These are phyloP conservation scores for Ceriops zippeliana DNA, from an alignment of 345 rosid species.

Conservation along the genomic window DNA sequence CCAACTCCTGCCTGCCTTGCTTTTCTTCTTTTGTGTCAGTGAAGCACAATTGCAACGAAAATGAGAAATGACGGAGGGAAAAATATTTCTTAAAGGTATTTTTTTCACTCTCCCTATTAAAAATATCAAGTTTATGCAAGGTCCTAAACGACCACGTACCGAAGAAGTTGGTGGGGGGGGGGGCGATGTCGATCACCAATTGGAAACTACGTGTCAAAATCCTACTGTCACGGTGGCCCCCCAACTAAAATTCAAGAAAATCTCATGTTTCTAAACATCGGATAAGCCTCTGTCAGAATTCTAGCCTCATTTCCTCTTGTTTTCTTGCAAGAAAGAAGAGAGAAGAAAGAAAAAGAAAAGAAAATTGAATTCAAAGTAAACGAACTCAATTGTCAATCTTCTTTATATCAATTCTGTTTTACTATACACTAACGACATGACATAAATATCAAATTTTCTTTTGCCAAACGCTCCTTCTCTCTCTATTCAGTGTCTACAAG, in stretches of 20 bases:
- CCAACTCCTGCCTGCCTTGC: no score
- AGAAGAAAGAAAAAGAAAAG: not conserved
- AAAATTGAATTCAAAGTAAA: no score
- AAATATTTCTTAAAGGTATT: no score
- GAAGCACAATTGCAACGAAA: no score
- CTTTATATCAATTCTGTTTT: not conserved
- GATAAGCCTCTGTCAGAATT: constrained; percentile 32
- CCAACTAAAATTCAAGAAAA: constrained; percentile 16
- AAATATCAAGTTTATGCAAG: no score
- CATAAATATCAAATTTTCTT: not conserved
- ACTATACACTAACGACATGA: not conserved
- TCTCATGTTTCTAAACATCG: constrained; percentile 9
- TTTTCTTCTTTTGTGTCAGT: no score
- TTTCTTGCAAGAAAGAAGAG: constrained; percentile 6
- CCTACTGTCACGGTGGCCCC: not conserved
- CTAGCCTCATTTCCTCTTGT: constrained; percentile 25
- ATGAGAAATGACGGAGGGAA: no score
- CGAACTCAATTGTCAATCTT: not conserved
- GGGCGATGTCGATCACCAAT: not conserved
- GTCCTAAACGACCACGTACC: no score
- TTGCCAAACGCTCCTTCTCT: no score
- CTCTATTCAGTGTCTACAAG: not conserved
- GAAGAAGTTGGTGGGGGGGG: no score
- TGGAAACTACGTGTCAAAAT: constrained; percentile 30
- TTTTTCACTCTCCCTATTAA: no score